Evolutionary conservation across 2,329 filamentous ascomycete species (phyloP).

Genomic region (Pleoardoris graminearum): DNA sequence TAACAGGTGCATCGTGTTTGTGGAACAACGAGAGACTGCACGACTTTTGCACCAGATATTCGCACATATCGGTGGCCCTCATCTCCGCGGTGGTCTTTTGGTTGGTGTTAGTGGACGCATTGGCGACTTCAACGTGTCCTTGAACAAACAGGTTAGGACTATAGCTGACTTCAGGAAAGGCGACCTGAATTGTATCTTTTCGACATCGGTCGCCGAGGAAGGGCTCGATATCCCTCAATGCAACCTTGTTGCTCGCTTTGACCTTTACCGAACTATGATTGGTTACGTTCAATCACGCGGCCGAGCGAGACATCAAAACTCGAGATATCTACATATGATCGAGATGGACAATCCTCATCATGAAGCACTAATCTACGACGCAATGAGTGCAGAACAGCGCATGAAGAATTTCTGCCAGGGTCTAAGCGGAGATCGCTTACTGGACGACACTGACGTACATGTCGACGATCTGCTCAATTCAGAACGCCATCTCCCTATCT

Average conservation of each 20-base stretch:
- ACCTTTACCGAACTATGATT: conserved; percentile 86
- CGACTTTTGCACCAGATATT: conserved; percentile 72
- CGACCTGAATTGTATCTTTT: conserved; percentile 63
- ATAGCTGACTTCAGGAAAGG: conserved; percentile 67
- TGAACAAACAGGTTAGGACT: conserved; percentile 73
- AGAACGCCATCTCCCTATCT: conserved; percentile 57
- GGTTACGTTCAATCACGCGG: conserved; percentile 94
- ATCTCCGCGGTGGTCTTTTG: conserved; percentile 65
- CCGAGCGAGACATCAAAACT: conserved; percentile 75
- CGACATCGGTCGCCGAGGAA: conserved; percentile 68
- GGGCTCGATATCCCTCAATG: conserved; percentile 69
- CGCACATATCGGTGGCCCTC: conserved; percentile 57
- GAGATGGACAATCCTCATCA: conserved; percentile 71
- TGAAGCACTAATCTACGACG: conserved; percentile 59
- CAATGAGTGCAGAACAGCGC: conserved; percentile 59
- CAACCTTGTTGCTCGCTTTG: conserved; percentile 74
- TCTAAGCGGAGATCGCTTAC: conserved; percentile 73
- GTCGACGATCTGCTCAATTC: conserved; percentile 60
- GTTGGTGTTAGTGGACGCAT: conserved; percentile 61
- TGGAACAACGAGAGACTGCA: conserved; percentile 77
- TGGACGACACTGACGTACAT: conserved; percentile 63
- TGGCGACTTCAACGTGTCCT: conserved; percentile 66
- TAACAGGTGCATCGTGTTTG: conserved; percentile 83
- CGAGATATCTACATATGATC: conserved; percentile 82
- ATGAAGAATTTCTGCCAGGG: conserved; percentile 77